Evolutionary conservation across 2,329 filamentous ascomycete species (phyloP).

Genomic region (Colletotrichum falcatum): DNA sequence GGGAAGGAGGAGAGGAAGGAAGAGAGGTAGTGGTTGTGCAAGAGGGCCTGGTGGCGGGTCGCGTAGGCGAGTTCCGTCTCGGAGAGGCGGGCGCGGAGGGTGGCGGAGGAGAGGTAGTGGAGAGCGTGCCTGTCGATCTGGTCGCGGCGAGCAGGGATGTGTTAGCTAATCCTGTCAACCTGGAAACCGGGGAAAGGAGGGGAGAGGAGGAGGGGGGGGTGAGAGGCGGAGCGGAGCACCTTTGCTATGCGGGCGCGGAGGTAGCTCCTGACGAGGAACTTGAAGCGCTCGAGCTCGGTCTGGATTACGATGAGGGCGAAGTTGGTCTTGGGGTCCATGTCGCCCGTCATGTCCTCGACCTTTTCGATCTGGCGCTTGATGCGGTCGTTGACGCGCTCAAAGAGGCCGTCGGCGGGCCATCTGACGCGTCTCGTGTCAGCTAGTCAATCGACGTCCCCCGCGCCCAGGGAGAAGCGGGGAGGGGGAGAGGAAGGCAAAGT

Average conservation of each 20-base stretch:
- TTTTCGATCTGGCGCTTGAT: constrained; percentile 77
- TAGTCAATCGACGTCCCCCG: neutral
- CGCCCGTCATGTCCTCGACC: constrained; percentile 82
- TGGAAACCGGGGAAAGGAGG: neutral
- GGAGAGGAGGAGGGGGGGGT: neutral
- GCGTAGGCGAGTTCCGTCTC: constrained; percentile 84
- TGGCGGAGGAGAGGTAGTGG: constrained; percentile 73
- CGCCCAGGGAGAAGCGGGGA: neutral
- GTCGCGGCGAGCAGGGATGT: neutral
- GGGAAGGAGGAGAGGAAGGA: constrained; percentile 91
- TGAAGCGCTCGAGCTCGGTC: constrained; percentile 94
- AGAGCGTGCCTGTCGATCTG: constrained; percentile 83
- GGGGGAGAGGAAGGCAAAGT: neutral
- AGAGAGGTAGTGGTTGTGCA: constrained; percentile 85
- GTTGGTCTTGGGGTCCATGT: constrained; percentile 90
- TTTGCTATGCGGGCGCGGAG: constrained; percentile 89
- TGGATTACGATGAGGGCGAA: constrained; percentile 95
- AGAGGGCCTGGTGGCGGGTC: constrained; percentile 83
- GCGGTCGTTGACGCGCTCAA: constrained; percentile 83
- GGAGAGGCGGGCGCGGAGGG: constrained; percentile 74
- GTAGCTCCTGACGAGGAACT: constrained; percentile 88
- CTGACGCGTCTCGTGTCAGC: constrained; percentile 50
- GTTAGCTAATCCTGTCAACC: constrained; percentile 2
- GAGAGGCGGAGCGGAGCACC: constrained; percentile 62
- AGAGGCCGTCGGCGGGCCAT: constrained; percentile 77